Evolutionary conservation across 73 alveolate genomes (phyloP), one percentile per base, ranked within the genome.

Genomic region (Paraurostyla sp.): DNA sequence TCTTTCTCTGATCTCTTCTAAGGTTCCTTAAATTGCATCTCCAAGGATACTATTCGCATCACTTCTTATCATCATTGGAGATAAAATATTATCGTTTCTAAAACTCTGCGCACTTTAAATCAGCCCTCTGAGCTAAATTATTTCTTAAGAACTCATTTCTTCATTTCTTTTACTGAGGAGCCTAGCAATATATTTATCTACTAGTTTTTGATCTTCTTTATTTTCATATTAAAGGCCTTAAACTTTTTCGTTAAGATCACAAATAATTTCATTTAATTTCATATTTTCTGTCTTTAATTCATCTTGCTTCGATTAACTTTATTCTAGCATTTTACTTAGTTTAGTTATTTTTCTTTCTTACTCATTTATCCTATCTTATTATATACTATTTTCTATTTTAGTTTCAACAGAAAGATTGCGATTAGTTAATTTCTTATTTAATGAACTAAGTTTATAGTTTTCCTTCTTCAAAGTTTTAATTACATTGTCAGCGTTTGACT

Each of bases 131-230:
- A 65, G 25, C 25, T 65, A 38, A 36, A 35, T 40, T 22, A 65
- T 6, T 38, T 65, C 82, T 38, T 65, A 65, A 6, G 32, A 2
- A 11, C 82, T 35, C 4, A 65, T 9, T 1, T 65, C 82, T 36
- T 65, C 56, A 38, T 25, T 15, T 15, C 41, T 65, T 65, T 65
- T 65, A 65, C 82, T 65, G n/a, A 65, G 36, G 13, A 65, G 38
- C 7, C 35, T 65, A 15, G 60, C 82, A 32, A 65, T 36, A 40
- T 36, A 65, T 38, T 23, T 65, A 65, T 65, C 82, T 9, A 65
- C 23, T 11, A 65, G n/a, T 4, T n/a, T 33, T 15, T 38, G 4
- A 22, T 65, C 58, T 1, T 32, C 46, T 11, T 38, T 2, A 15
- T 65, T 22, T 38, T 11, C 16, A 4, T 32, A 15, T 4, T 25